Percentiles rank a stretch among this genome's conserved stretches.
These are phyloP conservation scores for Talaromyces rugulosus DNA, from an alignment of 2,329 filamentous ascomycete species.

Conservation along the genomic window DNA sequence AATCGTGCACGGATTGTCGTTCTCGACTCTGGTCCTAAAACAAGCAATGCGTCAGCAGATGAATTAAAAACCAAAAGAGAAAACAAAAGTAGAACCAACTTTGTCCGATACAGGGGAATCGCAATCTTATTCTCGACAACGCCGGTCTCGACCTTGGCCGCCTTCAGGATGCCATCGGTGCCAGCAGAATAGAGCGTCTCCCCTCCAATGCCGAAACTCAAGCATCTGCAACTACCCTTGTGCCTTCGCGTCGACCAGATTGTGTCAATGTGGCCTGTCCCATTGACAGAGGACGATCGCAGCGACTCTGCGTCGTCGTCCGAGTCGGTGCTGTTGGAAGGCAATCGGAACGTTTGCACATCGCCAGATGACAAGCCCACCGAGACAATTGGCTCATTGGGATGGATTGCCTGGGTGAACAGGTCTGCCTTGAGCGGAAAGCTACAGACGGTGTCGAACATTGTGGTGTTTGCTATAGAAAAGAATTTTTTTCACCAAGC, in stretches of 20 bases:
- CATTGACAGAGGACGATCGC: conserved; percentile 42
- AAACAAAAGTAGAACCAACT: conserved; percentile 35
- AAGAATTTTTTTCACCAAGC: not conserved
- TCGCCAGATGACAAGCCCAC: conserved; percentile 82
- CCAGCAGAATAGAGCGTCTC: conserved; percentile 59
- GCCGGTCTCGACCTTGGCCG: conserved; percentile 55
- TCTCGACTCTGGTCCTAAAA: conserved; percentile 45
- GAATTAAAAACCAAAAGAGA: conserved; percentile 15
- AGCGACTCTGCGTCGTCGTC: conserved; percentile 44
- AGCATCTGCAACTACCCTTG: conserved; percentile 84
- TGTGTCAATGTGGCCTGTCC: conserved; percentile 73
- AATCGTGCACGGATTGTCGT: conserved; percentile 62
- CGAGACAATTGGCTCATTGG: conserved; percentile 75
- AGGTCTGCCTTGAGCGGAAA: conserved; percentile 81
- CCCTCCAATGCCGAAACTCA: conserved; percentile 77
- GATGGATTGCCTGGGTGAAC: conserved; percentile 84
- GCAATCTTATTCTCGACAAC: conserved; percentile 76
- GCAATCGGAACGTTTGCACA: conserved; percentile 76
- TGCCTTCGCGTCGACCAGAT: conserved; percentile 84
- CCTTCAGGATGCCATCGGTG: conserved; percentile 61
- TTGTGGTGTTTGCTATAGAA: conserved; percentile 30
- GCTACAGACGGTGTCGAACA: conserved; percentile 91
- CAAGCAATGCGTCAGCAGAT: conserved; percentile 48
- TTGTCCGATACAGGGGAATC: conserved; percentile 54
- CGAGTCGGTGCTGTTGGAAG: conserved; percentile 50